A percentile compares a stretch with the other conserved stretches of the same genome.
Evolutionary conservation across 495 filamentous ascomycete species (phyloP).

Genomic region (Trypethelium eluteriae): DNA sequence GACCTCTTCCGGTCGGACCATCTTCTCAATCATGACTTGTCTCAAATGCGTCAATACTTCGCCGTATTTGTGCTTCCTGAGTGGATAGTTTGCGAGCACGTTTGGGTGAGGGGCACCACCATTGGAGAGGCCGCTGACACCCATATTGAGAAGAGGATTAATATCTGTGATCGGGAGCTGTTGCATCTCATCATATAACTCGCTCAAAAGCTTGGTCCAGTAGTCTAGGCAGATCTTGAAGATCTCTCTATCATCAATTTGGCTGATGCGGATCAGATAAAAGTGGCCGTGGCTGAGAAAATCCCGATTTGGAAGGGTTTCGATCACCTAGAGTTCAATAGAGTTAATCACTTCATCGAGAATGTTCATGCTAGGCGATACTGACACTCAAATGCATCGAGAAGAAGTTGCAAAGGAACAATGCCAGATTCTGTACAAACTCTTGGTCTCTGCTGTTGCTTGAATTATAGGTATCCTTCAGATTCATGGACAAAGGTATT

Average conservation of each 20-base stretch:
- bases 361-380: slow-evolving; percentile 16
- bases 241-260: slow-evolving; percentile 96
- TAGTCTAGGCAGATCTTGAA: slow-evolving; percentile 99
- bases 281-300: slow-evolving; percentile 93
- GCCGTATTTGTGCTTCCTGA: slow-evolving; percentile 94
- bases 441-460: slow-evolving; percentile 94
- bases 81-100: slow-evolving; percentile 73
- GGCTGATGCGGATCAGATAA: slow-evolving; percentile 94
- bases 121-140: slow-evolving; percentile 60
- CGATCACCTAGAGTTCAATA: slow-evolving; percentile 60
- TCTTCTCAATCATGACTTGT: slow-evolving; percentile 98
- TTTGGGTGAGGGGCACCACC: slow-evolving; percentile 78
- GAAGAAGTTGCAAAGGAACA: slow-evolving; percentile 96
- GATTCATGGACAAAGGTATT: slow-evolving; percentile 78
- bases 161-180: slow-evolving; percentile 82
- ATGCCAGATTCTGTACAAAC: slow-evolving; percentile 90
- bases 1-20: slow-evolving; percentile 98
- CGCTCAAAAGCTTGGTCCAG: slow-evolving; percentile 97
- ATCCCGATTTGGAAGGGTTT: slow-evolving; percentile 89
- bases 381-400: slow-evolving; percentile 79
- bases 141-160: slow-evolving; percentile 76
- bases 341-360: not conserved
- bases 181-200: slow-evolving; percentile 99
- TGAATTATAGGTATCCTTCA: slow-evolving; percentile 78
- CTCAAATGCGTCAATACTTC: slow-evolving; percentile 89